Evolutionary conservation across 352 stramenopile species (phyloP).

Genomic region (Globisporangium lucens): DNA sequence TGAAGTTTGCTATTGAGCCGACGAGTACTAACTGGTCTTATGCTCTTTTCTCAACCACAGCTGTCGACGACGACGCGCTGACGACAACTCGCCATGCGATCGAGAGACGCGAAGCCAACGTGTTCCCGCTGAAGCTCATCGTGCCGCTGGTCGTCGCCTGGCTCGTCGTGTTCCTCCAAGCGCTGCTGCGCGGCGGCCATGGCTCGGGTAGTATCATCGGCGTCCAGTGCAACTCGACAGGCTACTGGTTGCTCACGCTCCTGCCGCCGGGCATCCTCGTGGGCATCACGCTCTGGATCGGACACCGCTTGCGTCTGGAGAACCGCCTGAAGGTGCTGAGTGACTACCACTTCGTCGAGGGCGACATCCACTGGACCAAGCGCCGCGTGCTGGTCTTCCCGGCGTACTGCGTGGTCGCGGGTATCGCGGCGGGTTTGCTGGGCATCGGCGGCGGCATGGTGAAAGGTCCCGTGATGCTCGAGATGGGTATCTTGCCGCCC

Average conservation of each 20-base stretch:
- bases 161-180: constrained; percentile 69
- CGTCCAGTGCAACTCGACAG: constrained; percentile 89
- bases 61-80: constrained; percentile 34
- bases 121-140: constrained; percentile 60
- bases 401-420: constrained; percentile 89
- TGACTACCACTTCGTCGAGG: constrained; percentile 79
- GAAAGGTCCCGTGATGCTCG: constrained; percentile 96
- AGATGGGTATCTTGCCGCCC: constrained; percentile 92
- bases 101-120: constrained; percentile 41
- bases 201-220: constrained; percentile 79
- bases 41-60: constrained; percentile 1
- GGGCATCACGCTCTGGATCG: constrained; percentile 49
- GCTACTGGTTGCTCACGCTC: constrained; percentile 93
- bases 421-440: constrained; percentile 93
- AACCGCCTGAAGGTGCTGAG: constrained; percentile 75
- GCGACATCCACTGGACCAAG: constrained; percentile 94
- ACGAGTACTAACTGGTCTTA: background rate
- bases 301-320: constrained; percentile 52
- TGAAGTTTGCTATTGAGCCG: background rate
- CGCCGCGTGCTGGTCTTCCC: constrained; percentile 90
- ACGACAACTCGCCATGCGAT: constrained; percentile 39
- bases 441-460: constrained; percentile 97
- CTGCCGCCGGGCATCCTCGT: constrained; percentile 80
- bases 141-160: constrained; percentile 58
- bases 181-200: constrained; percentile 70